Conservation (phyloP, 306 rosid species). For the Gillenia trifoliata region DNA sequence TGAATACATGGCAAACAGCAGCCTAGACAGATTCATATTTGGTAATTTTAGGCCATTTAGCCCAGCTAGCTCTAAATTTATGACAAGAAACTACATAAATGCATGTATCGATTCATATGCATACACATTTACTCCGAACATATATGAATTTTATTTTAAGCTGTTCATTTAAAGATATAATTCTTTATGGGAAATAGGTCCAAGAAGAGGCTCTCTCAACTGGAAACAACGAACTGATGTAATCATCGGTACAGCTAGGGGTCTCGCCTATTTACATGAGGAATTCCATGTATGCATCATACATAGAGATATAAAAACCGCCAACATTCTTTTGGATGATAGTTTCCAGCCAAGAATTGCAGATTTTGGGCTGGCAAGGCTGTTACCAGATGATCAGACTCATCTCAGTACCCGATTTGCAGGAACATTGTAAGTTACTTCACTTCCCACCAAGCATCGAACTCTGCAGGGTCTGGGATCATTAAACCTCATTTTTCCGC, state of each 20-base stretch:
- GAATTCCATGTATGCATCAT: conserved; percentile 69
- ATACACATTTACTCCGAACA: too few species aligned
- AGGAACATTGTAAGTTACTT: conserved; percentile 57
- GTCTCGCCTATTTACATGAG: conserved; percentile 63
- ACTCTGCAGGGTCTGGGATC: neutral
- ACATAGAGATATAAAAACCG: conserved; percentile 68
- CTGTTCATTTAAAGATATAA: neutral
- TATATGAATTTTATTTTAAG: neutral
- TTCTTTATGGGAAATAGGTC: conserved; percentile 21
- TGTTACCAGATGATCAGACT: conserved; percentile 51
- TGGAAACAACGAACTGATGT: conserved; percentile 59
- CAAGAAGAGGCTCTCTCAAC: conserved; percentile 42
- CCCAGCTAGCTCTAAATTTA: neutral
- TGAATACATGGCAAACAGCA: conserved; percentile 61
- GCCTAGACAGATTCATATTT: conserved; percentile 62
- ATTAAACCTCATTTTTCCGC: too few species aligned
- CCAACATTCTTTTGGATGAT: conserved; percentile 63
- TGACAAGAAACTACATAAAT: neutral
- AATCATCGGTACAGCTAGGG: conserved; percentile 62
- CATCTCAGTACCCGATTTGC: conserved; percentile 70
- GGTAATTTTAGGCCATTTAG: conserved; percentile 28
- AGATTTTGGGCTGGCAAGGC: conserved; percentile 76
- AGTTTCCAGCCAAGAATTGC: conserved; percentile 58
- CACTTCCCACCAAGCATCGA: neutral
- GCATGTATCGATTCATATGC: neutral